These are phyloP conservation scores for Xanthoceras sorbifolium DNA, from an alignment of 345 rosid genomes.

Conservation along the genomic window DNA sequence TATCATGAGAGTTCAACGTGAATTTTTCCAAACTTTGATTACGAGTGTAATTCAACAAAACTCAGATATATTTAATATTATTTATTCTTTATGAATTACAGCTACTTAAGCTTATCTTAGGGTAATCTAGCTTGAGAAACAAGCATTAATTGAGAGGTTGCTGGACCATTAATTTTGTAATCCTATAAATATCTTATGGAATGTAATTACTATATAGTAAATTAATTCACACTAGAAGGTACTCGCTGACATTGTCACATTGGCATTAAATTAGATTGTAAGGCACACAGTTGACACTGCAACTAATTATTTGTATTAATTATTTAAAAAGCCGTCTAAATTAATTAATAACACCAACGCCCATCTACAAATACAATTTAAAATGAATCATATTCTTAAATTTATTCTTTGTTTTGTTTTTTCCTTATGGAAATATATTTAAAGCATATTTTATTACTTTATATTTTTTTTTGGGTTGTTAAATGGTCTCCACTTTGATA, in stretches of 20 bases:
- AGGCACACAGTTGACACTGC: background rate
- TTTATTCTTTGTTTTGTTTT: background rate
- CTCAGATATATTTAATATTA: too few species aligned
- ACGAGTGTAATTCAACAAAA: too few species aligned
- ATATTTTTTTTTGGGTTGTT: background rate
- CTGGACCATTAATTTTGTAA: background rate
- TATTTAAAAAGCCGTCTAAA: background rate
- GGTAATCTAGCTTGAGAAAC: too few species aligned
- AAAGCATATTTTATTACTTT: background rate
- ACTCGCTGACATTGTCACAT: background rate
- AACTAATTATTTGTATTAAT: background rate
- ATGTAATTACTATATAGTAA: background rate
- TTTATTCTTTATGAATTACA: too few species aligned
- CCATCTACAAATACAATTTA: background rate
- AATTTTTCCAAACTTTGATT: too few species aligned
- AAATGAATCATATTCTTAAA: background rate
- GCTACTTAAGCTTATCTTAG: too few species aligned
- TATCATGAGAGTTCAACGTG: too few species aligned
- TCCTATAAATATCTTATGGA: too few species aligned
- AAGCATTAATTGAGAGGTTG: background rate
- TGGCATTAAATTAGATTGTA: background rate
- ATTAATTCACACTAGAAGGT: background rate
- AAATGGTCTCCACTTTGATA: background rate
- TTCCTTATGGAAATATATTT: background rate
- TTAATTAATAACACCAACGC: background rate